These are phyloP conservation scores for Claviceps arundinis DNA, from an alignment of 2,329 filamentous ascomycete genomes.

Conservation along the genomic window DNA sequence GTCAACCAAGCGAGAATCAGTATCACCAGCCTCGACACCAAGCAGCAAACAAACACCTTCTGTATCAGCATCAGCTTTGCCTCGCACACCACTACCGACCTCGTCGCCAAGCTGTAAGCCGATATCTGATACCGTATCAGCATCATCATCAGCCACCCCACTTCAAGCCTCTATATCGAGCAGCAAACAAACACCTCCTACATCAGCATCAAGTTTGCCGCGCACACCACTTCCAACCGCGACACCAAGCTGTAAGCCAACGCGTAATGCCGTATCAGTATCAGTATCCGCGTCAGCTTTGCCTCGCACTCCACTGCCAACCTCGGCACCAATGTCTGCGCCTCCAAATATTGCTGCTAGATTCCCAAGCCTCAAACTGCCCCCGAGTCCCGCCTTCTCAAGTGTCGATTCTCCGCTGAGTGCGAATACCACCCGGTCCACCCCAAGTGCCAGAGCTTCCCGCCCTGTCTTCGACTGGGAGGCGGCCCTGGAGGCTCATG, in stretches of 20 bases:
- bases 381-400: constrained; percentile 59
- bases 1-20: constrained; percentile 41
- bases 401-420: constrained; percentile 57
- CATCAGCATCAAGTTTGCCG: constrained; percentile 26
- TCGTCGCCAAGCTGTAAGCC: constrained; percentile 44
- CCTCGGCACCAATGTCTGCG: constrained; percentile 42
- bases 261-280: constrained; percentile 1
- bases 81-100: constrained; percentile 38
- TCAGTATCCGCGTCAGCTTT: constrained; percentile 25
- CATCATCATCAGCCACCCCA: no score
- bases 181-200: constrained; percentile 14
- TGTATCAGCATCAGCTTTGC: constrained; percentile 25
- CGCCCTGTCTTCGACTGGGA: constrained; percentile 72
- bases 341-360: constrained; percentile 46
- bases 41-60: constrained; percentile 15
- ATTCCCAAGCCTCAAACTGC: constrained; percentile 59
- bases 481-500: constrained; percentile 52
- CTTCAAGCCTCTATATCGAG: constrained; percentile 15
- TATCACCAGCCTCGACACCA: constrained; percentile 28
- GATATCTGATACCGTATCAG: no score
- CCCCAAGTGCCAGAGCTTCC: constrained; percentile 54
- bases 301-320: constrained; percentile 38
- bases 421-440: constrained; percentile 47
- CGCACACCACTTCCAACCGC: constrained; percentile 38
- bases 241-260: constrained; percentile 42